These are phyloP conservation scores for Saraca asoca DNA, from an alignment of 331 rosid genomes.

Conservation along the genomic window DNA sequence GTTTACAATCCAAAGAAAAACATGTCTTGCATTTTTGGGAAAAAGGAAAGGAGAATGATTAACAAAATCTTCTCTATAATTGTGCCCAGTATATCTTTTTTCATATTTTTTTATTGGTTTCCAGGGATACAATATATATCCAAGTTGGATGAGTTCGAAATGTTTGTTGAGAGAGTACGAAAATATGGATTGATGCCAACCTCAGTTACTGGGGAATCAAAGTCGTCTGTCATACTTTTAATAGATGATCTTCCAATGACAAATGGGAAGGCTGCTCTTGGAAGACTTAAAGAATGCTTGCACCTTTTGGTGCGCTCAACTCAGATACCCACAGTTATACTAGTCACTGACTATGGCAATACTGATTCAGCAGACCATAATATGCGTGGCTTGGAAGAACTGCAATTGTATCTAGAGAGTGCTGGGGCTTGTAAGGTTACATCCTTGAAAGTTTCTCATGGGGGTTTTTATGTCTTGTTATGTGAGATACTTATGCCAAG, in stretches of 20 bases:
- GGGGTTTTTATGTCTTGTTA: slow-evolving; percentile 18
- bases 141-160: slow-evolving; percentile 89
- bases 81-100: slow-evolving; percentile 13
- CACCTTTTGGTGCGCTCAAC: slow-evolving; percentile 65
- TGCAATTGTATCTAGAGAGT: slow-evolving; percentile 65
- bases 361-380: slow-evolving; percentile 68
- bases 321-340: slow-evolving; percentile 79
- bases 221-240: slow-evolving; percentile 63
- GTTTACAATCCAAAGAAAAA: slow-evolving; percentile 24
- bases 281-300: slow-evolving; percentile 69
- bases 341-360: slow-evolving; percentile 69
- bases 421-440: slow-evolving; percentile 99
- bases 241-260: slow-evolving; percentile 86
- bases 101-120: slow-evolving; percentile 33
- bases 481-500: slow-evolving; percentile 24
- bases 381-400: slow-evolving; percentile 56
- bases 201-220: slow-evolving; percentile 52
- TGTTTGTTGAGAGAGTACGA: slow-evolving; percentile 74
- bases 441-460: slow-evolving; percentile 43
- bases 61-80: slow-evolving; percentile 15
- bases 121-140: slow-evolving; percentile 74
- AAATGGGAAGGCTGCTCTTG: slow-evolving; percentile 64
- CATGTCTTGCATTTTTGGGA: not conserved
- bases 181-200: slow-evolving; percentile 75
- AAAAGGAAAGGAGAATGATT: not conserved